Evolutionary conservation across 2,329 filamentous ascomycete species (phyloP).

Genomic region (Penicillium polonicum): DNA sequence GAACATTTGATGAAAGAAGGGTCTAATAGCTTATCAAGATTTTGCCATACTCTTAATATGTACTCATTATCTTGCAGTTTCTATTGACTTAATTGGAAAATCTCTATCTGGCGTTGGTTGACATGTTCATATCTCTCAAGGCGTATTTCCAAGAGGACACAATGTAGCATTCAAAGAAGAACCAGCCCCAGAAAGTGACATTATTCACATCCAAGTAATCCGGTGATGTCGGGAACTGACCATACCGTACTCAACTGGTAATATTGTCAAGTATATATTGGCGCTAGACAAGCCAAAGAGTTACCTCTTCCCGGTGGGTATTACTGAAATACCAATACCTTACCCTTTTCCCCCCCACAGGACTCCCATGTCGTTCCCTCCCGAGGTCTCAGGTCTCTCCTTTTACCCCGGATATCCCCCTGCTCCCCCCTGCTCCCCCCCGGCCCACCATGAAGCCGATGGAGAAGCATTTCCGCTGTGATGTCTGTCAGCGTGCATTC

Average conservation of each 20-base stretch:
- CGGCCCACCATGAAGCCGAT: conserved; percentile 37
- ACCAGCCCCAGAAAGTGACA: no score
- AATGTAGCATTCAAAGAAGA: no score
- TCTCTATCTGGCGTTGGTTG: no score
- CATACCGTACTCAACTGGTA: conserved; percentile 2
- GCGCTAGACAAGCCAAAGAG: background rate
- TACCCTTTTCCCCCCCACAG: conserved; percentile 2
- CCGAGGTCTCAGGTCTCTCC: background rate
- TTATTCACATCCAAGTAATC: no score
- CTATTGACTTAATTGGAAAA: no score
- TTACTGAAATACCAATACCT: conserved; percentile 11
- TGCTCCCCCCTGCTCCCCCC: conserved; percentile 30
- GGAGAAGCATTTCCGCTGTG: conserved; percentile 46
- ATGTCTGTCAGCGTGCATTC: conserved; percentile 47
- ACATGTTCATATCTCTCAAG: no score
- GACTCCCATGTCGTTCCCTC: background rate
- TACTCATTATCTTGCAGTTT: no score
- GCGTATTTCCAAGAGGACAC: no score
- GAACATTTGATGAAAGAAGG: no score
- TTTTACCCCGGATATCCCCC: conserved; percentile 24
- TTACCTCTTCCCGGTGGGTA: background rate
- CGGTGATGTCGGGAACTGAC: background rate
- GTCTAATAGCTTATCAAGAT: no score
- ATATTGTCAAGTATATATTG: background rate
- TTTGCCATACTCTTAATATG: no score